Base-by-base conservation (phyloP, 2,329 filamentous ascomycete genomes). In the Fusarium sp. region DNA sequence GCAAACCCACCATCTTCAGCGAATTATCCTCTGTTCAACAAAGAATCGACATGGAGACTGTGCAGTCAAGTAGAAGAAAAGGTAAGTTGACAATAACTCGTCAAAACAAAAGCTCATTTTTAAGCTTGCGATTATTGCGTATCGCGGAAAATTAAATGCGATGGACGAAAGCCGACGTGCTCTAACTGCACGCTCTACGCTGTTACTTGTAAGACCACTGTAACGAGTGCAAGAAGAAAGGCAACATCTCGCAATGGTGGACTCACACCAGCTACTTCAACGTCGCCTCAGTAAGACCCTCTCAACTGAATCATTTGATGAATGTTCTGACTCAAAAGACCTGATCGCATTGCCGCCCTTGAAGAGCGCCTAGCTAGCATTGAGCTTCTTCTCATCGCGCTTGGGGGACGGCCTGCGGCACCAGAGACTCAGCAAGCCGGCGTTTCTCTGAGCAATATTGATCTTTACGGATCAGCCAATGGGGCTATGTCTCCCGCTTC, bases 121-220 rank as follows among this genome's bases (percentile, higher is more conserved):
- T 3, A 15, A 75, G 72, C 71, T 20, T 81, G 79, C 58, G 80
- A 82, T 64, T 74, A 78, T 8, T 83, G 81, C 57, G 80, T 77
- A 18, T 73, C 71, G 43, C 80, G 79, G 61, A 82, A 82, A 69
- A 77, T 82, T 48, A 81, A 77, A 50, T 83, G 81, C 53, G 79
- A 82, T 63, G 74, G 76, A 56, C 52, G 77, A 11, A 80, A 78
- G 59, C 80, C 80, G 3, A 70, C 65, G 3, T 83, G 80, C 42
- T 80, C 80, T 9, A 81, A 80, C 47, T 82, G 80, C 43, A 66
- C 71, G 12, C 63, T 80, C 8, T 81, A 82, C 46, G 75, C 75
- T 4, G 73, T 77, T 3, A 62, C 70, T 16, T 81, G 80, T 60
- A 42, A 48, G 48, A 73, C 67, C 26, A 73, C 66, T 2, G 48